phyloP scores from a whole-genome alignment of 1,139 yeast genomes.

The Pneumocystis canis region DNA sequence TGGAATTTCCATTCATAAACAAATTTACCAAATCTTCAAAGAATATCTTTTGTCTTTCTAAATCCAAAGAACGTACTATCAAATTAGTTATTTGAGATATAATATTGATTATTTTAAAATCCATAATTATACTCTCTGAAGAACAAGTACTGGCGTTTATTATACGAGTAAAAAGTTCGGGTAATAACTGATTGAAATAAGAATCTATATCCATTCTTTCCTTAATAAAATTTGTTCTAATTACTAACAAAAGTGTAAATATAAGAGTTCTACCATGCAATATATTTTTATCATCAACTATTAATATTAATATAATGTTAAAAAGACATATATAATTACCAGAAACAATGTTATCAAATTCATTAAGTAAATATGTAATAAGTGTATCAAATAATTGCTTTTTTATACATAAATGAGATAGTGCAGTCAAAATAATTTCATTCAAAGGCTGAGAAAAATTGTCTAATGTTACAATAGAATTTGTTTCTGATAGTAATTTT shows the following conservation, averaged over 20 bases:
- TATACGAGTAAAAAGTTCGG: constrained; percentile 17
- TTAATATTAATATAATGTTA: constrained; percentile 12
- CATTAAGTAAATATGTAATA: constrained; percentile 24
- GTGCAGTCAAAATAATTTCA: constrained; percentile 19
- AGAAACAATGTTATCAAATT: constrained; percentile 18
- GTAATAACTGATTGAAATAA: constrained; percentile 18
- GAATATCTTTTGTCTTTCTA: constrained; percentile 15
- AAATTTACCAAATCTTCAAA: constrained; percentile 16
- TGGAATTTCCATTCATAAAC: constrained; percentile 14
- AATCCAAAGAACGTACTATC: constrained; percentile 7
- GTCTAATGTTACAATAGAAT: constrained; percentile 17
- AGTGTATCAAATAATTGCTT: constrained; percentile 25
- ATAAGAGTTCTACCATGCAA: background rate
- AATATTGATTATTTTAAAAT: constrained; percentile 12
- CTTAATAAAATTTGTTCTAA: constrained; percentile 15
- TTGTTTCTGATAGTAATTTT: constrained; percentile 35
- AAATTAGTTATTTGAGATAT: constrained; percentile 3
- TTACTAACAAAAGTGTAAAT: constrained; percentile 12
- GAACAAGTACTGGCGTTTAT: constrained; percentile 11
- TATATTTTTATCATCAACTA: background rate
- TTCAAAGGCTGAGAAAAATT: constrained; percentile 14
- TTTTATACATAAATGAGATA: constrained; percentile 24
- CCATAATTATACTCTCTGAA: constrained; percentile 7
- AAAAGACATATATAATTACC: constrained; percentile 8
- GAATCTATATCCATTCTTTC: constrained; percentile 27